Base-by-base conservation (phyloP, 768 basidiomycete genomes). In the Mycena filopes region DNA sequence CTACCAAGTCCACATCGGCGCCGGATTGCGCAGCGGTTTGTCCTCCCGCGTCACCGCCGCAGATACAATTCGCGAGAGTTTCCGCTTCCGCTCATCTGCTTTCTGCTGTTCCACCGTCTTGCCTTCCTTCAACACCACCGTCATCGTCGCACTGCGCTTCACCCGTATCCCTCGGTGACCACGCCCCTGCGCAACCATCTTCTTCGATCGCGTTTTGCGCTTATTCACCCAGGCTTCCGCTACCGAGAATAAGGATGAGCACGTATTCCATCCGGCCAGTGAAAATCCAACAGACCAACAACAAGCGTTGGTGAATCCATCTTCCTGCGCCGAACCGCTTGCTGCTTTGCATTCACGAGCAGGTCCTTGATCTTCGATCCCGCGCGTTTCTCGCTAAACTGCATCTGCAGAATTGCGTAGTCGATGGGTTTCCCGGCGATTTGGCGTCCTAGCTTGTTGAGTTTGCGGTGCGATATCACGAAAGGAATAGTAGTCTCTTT, bases 201-300 rank as follows among this genome's bases (percentile, higher is more conserved):
- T 87, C 65, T 86, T 89, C 41, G 86, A 79, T 25, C 80, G 78
- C 41, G 84, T 86, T 9, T 82, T 82, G 7, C 92, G 95, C 76
- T 99, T 98, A 49, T 87, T 91, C 18, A 98, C 95, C 97, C 96
- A 99, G 23, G 96, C 87, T 77, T 98, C 91, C 47, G 94, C 96
- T 98, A 41, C 47, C 55, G 55, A 23, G 63, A 41, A 33, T 36
- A 11, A 9, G 11, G 36, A 36, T 50, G 21, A 62, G 57, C 55
- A 65, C 42, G 28, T 9, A 29, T 33, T 45, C 2, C 11, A 15
- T 36, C 28, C 45, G 66, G 41, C 41, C 61, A 60, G 47, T 33
- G 18, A n/a, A 21, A 21, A 20, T 28, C 55, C 43, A n/a, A 87
- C 94, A 73, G 70, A 97, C 96, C 85, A 70, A 99, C 90, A 61